Evolutionary conservation across 2,329 filamentous ascomycete genomes (phyloP), one percentile per base, ranked within the genome.

Genomic region (Huntiella omanensis): DNA sequence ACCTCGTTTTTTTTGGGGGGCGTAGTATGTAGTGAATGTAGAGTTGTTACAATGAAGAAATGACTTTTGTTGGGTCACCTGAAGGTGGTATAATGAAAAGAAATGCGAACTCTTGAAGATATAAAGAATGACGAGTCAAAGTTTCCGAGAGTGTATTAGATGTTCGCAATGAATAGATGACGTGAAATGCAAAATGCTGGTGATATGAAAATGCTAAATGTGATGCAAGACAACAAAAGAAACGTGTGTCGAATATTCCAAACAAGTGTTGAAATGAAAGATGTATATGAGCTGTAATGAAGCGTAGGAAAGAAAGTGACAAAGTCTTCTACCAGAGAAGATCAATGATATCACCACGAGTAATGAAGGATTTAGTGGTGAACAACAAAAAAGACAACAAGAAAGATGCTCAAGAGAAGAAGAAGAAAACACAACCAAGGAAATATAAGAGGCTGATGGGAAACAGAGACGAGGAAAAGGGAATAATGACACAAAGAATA

Each of bases 11-110:
- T 28, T 17, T 17, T n/a, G n/a, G n/a, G n/a, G 16, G 4, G 22
- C 10, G 22, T 12, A 40, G 3, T 13, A 19, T 40, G 15, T 19
- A 40, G 38, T 22, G 38, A 40, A 17, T 39, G 35, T 13, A 16
- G 13, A 22, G 33, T 11, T 36, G 22, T 8, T 28, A 10, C 22
- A 28, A 28, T 28, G 2, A 28, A 28, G 22, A 28, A 4, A 28
- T 28, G 22, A 28, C 22, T 28, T 28, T 28, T 7, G 8, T 3
- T 8, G 36, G 50, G 49, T 52, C 49, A 47, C 52, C 52, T 46
- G 50, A 52, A 52, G 52, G 47, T 33, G 16, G 12, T 47, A 13
- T 48, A 16, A 36, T 17, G 37, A 36, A 45, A 39, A 40, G 33
- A 45, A 39, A 40, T 38, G 44, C 33, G 45, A 10, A 33, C n/a